Base-by-base conservation (phyloP, 2,329 filamentous ascomycete genomes). In the Hypoxylon sp. region DNA sequence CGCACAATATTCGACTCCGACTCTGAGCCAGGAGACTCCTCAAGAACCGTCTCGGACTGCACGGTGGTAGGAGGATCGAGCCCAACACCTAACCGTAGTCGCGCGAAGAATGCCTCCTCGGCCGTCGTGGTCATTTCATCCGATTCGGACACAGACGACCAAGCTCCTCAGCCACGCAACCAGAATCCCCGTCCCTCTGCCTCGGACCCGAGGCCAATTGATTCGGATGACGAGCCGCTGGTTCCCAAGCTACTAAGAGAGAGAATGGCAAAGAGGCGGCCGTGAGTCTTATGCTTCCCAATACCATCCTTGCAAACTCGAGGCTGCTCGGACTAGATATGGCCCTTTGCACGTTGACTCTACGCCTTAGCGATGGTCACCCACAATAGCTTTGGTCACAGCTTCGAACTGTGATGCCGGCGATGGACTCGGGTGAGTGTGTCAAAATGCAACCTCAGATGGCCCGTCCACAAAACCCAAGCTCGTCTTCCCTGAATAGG, bases 181-280 rank as follows among this genome's bases (percentile, higher is more conserved):
- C 28, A 28, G 12, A 26, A 26, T 7, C 16, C 30, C 18, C 32
- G 22, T 20, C 9, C 11, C 20, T 12, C 7, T 44, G n/a, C 22
- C 14, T 16, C 7, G 3, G n/a, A 42, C n/a, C 16, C 18, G 9
- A 18, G 2, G 11, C 4, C 16, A n/a, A 18, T 50, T 16, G 50
- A 54, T 20, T 53, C 50, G 4, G 58, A 61, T 18, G 58, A 61
- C 14, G 50, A 49, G 26, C 51, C 50, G 11, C 24, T 61, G 24
- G 42, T 50, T 20, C 44, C 58, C 11, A 61, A 55, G 44, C 3
- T 55, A n/a, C 24, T 26, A n/a, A 26, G 16, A 3, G 11, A 30
- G 32, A 46, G 5, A 9, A 28, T 6, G n/a, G 56, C 16, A 14
- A 44, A 18, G 11, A 9, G 4, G 9, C 11, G 8, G 8, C 11